Base-by-base conservation (phyloP, 2,329 filamentous ascomycete genomes). In the Sphaerulina vaccinii region DNA sequence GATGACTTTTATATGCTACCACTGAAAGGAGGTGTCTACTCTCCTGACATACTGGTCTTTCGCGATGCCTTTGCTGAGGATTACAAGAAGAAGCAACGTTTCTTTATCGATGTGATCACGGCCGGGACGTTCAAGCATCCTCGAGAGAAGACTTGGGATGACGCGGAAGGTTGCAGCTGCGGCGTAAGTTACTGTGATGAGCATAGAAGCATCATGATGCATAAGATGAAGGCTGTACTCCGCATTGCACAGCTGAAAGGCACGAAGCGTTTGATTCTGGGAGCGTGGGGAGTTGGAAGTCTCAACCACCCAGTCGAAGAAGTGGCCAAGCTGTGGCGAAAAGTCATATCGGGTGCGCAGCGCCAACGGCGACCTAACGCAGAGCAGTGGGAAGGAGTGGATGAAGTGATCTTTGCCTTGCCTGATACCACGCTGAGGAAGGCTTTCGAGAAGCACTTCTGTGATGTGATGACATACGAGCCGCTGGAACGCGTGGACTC, bases 281-380 rank as follows among this genome's bases (percentile, higher is more conserved):
- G 83, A 0, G 82, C 83, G 0, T 85, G 82, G 81, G 83, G 83
- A 0, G 85, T 82, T 54, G 83, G 83, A 2, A 80, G 80, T 0
- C 82, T 84, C 51, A 81, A 80, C 0, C 85, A 86, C 55, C 83
- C 83, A 0, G 75, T 83, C 0, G 68, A 68, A 1, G 81, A 85
- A 64, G 69, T 86, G 23, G 82, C 82, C 11, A 68, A 70, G 15
- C 74, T 78, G 0, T 86, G 83, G 77, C 72, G 70, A 53, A 74
- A 69, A 52, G 71, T 72, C 13, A 63, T 68, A 36, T 64, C 58
- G 6, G 66, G 66, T 22, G 56, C 57, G 29, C 56, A 61, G 18
- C 62, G 66, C n/a, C 66, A 68, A 40, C 53, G 64, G 51, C 60
- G 49, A 10, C 58, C 40, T 62, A 75, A 61, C 54, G 49, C 5